Conservation (phyloP, 2,329 filamentous ascomycete species). For the Cladosporium sphaerospermum region DNA sequence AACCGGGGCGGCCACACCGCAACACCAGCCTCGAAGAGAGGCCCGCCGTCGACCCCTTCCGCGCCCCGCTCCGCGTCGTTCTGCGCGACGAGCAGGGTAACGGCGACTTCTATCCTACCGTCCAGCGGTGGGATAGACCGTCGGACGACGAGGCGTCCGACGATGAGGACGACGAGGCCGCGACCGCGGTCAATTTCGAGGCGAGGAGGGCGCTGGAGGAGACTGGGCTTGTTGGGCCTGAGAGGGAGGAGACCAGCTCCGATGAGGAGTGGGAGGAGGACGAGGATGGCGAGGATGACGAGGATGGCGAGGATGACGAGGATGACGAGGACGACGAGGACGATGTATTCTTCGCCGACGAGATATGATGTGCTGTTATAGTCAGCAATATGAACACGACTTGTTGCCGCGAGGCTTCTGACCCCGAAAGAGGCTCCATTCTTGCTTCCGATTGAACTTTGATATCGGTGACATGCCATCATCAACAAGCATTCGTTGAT, state of each 20-base stretch:
- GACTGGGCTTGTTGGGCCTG: not conserved
- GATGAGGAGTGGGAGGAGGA: no score
- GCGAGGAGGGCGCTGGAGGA: not conserved
- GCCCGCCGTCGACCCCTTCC: not conserved
- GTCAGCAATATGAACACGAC: no score
- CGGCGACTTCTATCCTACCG: not conserved
- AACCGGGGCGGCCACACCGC: not conserved
- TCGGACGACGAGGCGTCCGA: not conserved
- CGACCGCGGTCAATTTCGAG: not conserved
- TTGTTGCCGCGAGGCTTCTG: no score
- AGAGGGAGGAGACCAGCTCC: no score
- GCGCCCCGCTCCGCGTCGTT: not conserved
- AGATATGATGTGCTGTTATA: not conserved
- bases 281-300: no score
- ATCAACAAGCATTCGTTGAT: no score
- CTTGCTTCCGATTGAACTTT: no score
- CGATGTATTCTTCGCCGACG: not conserved
- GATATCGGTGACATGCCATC: no score
- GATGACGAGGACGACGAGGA: no score
- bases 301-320: no score
- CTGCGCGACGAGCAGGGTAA: not conserved
- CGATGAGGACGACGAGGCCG: not conserved
- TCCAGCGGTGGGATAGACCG: no score
- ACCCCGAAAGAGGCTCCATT: no score
- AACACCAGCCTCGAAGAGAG: not conserved